Evolutionary conservation across 768 basidiomycete genomes (phyloP).

Genomic region (Zangia roseola): DNA sequence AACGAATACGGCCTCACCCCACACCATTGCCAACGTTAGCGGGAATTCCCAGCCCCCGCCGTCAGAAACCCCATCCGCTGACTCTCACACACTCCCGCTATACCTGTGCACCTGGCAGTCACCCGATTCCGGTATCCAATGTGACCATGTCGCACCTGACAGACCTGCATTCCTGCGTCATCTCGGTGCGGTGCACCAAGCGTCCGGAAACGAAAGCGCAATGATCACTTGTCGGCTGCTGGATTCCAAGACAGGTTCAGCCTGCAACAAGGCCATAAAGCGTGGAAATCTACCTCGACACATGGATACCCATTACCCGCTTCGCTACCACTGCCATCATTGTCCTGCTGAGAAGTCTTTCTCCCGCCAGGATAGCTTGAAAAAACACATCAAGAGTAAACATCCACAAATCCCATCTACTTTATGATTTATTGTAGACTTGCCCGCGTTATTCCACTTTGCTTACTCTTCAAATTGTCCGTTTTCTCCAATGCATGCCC

Average conservation of each 20-base stretch:
- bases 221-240: conserved; percentile 10
- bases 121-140: neutral
- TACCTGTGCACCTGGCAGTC: conserved; percentile 17
- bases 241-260: neutral
- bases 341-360: conserved; percentile 15
- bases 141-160: neutral
- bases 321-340: conserved; percentile 12
- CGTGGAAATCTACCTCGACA: conserved; percentile 20
- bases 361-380: conserved; percentile 23
- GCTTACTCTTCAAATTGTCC: too few species aligned
- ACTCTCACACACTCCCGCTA: neutral
- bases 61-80: neutral
- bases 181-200: conserved; percentile 8
- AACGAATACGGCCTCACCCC: neutral
- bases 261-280: conserved; percentile 2
- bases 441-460: neutral
- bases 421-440: neutral
- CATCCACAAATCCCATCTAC: neutral
- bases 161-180: conserved; percentile 18
- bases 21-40: neutral
- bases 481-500: too few species aligned
- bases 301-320: conserved; percentile 14
- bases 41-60: neutral
- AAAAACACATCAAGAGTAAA: conserved; percentile 8
- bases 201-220: conserved; percentile 1